phyloP scores from a whole-genome alignment of 345 rosid genomes.

The Eucalyptus sp. region DNA sequence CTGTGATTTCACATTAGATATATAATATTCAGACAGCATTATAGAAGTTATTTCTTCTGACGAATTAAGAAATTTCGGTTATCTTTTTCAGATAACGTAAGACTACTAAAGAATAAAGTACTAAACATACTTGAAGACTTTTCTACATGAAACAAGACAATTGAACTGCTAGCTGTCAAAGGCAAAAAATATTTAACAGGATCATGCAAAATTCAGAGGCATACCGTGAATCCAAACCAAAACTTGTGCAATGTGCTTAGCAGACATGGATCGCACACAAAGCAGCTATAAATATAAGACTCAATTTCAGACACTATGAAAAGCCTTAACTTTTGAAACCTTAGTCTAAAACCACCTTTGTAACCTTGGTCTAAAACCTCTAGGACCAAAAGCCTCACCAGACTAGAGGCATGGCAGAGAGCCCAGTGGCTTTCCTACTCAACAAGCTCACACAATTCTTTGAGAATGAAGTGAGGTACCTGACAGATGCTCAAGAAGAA shows the following conservation, averaged over 20 bases:
- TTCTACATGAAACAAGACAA: not conserved
- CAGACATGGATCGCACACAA: not conserved
- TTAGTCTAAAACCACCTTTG: not conserved
- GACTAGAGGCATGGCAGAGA: not conserved
- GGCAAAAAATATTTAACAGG: not conserved
- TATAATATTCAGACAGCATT: not conserved
- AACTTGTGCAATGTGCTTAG: not conserved
- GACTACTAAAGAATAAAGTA: not conserved
- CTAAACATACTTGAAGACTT: not conserved
- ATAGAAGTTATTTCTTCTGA: not conserved
- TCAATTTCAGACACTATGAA: not conserved
- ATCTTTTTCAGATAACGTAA: not conserved
- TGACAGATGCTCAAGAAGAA: not conserved
- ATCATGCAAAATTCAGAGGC: not conserved
- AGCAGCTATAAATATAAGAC: not conserved
- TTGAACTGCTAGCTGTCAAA: not conserved
- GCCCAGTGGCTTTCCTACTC: not conserved
- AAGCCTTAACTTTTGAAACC: not conserved
- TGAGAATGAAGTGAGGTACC: not conserved
- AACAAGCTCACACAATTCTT: not conserved
- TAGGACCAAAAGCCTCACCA: not conserved
- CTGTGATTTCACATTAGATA: not conserved
- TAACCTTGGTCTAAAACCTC: not conserved
- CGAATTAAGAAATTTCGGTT: not conserved
- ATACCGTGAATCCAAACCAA: not conserved